Percentiles rank a stretch among this genome's conserved stretches.
phyloP scores from a whole-genome alignment of 306 rosid genomes.

The Quercus robur region DNA sequence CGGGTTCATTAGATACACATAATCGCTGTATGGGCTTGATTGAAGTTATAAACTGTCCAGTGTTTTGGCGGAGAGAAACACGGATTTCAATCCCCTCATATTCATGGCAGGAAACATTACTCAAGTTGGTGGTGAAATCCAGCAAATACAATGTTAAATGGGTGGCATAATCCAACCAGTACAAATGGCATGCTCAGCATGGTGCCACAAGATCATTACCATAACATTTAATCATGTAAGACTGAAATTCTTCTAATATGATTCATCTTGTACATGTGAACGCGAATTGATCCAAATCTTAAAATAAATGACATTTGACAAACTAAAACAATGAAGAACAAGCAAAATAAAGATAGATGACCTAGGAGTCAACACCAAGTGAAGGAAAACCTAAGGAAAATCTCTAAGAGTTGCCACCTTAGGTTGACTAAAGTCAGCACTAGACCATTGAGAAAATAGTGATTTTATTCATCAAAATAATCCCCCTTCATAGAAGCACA shows the following conservation, averaged over 20 bases:
- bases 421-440: too few relatives aligned
- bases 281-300: background rate
- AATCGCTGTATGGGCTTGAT: constrained; percentile 2
- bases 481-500: too few relatives aligned
- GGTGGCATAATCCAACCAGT: background rate
- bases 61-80: background rate
- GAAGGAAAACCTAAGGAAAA: too few relatives aligned
- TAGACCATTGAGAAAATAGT: too few relatives aligned
- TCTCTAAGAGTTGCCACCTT: too few relatives aligned
- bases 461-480: too few relatives aligned
- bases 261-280: background rate
- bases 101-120: background rate
- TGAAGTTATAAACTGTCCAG: background rate
- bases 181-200: background rate
- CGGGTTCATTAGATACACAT: background rate
- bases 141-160: background rate
- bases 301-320: background rate
- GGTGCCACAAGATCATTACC: background rate
- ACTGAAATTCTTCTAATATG: background rate
- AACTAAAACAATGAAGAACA: too few relatives aligned
- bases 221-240: background rate
- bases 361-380: too few relatives aligned
- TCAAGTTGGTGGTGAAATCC: background rate
- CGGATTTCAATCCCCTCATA: background rate
- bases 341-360: too few relatives aligned